phyloP scores from a whole-genome alignment of 1,284 basidiomycete species.

The Blastosporella zonata region DNA sequence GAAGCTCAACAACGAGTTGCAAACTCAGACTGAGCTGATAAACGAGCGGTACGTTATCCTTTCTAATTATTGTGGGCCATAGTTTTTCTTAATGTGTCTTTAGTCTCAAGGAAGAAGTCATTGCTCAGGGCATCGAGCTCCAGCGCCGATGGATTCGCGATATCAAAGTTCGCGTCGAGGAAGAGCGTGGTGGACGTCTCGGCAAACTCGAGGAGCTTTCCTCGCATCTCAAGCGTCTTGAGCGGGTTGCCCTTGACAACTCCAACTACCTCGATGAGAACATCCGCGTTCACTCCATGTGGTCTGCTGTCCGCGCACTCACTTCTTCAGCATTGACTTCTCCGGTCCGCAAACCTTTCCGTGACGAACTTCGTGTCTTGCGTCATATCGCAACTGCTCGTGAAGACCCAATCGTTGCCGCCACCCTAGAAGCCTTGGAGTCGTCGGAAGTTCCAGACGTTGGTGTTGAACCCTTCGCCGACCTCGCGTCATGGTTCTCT shows the following conservation, averaged over 20 bases:
- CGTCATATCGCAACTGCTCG: constrained; percentile 70
- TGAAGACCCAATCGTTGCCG: constrained; percentile 64
- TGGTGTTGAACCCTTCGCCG: constrained; percentile 88
- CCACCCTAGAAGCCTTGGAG: constrained; percentile 75
- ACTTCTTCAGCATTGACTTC: constrained; percentile 54
- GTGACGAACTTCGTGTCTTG: constrained; percentile 84
- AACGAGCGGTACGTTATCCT: constrained; percentile 73
- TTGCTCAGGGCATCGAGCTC: constrained; percentile 95
- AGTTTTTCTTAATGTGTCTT: neutral
- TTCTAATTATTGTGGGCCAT: constrained; percentile 4
- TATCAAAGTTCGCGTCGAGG: constrained; percentile 93
- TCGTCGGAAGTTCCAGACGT: constrained; percentile 73
- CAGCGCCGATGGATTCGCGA: constrained; percentile 96
- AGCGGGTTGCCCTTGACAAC: constrained; percentile 90
- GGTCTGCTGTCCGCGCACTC: constrained; percentile 71
- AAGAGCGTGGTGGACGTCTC: constrained; percentile 93
- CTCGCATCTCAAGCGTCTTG: constrained; percentile 86
- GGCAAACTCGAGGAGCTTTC: constrained; percentile 94
- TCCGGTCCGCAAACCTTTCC: constrained; percentile 75
- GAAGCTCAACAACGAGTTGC: constrained; percentile 85
- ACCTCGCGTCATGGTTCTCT: constrained; percentile 89
- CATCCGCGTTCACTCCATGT: constrained; percentile 80
- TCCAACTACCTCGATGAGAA: constrained; percentile 87
- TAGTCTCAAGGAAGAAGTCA: constrained; percentile 91
- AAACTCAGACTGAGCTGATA: constrained; percentile 89